Evolutionary conservation across 805 yeast genomes (phyloP).

Genomic region (Pichia heedii): DNA sequence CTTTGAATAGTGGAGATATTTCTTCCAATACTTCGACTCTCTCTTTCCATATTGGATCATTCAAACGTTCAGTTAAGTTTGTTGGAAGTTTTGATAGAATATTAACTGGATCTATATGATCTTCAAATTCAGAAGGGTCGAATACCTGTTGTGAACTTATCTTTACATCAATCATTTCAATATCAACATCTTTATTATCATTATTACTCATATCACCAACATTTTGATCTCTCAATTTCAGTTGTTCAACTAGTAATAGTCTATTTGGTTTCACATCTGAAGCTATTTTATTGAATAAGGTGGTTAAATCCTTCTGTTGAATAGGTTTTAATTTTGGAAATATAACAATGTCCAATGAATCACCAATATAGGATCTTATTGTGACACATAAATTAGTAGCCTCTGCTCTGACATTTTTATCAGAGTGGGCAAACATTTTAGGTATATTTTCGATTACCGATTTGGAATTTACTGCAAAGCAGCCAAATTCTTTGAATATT

Average conservation of each 20-base stretch:
- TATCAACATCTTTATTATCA: slow-evolving; percentile 28
- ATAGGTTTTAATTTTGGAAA: slow-evolving; percentile 78
- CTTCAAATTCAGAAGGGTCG: slow-evolving; percentile 66
- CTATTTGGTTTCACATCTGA: slow-evolving; percentile 43
- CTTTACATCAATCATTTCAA: slow-evolving; percentile 27
- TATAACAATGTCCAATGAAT: slow-evolving; percentile 45
- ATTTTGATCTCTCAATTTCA: slow-evolving; percentile 13
- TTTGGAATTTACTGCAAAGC: slow-evolving; percentile 49
- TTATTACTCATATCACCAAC: background rate
- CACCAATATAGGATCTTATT: slow-evolving; percentile 68
- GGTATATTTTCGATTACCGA: slow-evolving; percentile 49
- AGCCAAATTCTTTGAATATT: slow-evolving; percentile 55
- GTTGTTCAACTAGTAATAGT: slow-evolving; percentile 36
- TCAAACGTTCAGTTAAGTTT: slow-evolving; percentile 45
- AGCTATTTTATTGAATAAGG: slow-evolving; percentile 49
- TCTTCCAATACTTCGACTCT: slow-evolving; percentile 79
- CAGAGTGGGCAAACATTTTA: slow-evolving; percentile 75
- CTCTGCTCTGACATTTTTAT: slow-evolving; percentile 75
- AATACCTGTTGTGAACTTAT: slow-evolving; percentile 18
- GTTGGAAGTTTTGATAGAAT: slow-evolving; percentile 58
- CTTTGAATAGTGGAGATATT: slow-evolving; percentile 40
- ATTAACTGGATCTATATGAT: slow-evolving; percentile 53
- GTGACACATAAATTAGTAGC: slow-evolving; percentile 61
- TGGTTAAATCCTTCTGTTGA: slow-evolving; percentile 76
- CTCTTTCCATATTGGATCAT: slow-evolving; percentile 81